Evolutionary conservation across 805 yeast genomes (phyloP), one percentile per base, ranked within the genome.

Genomic region (Metschnikowia similis): DNA sequence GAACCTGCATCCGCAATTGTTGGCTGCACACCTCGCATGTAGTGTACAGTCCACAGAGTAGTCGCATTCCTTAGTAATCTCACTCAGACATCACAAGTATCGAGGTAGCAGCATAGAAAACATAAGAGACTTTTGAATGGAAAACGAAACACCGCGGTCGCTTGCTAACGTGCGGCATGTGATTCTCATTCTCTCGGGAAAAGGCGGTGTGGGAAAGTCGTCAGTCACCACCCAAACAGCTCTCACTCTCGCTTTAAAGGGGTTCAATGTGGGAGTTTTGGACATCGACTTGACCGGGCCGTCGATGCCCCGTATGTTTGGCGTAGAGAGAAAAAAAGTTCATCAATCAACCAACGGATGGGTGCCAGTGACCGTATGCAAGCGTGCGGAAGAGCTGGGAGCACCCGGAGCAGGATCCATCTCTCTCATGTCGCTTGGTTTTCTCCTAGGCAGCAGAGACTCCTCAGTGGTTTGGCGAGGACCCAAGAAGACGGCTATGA

Each of bases 221-320:
- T 89, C 97, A 0, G 90, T 94, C 1, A 91, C 99, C 2, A 88
- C 97, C 0, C 99, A 94, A 64, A 75, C 90, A 1, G 98, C 97
- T 0, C 74, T 94, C n/a, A 76, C 91, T 0, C 72, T 94, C 30
- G 88, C 84, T 6, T 70, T 75, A 11, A 72, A 79, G 62, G 96
- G 94, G 2, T 81, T 65, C 61, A 84, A 79, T 58, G 97, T 94
- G n/a, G 99, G 99, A 1, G 96, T 94, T 0, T 71, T 94, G 26
- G 99, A 94, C 63, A 89, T 94, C 17, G 99, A 94, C 71, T 72
- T 94, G 39, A 94, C 99, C 0, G 99, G 99, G 0, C 99, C 99
- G 0, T 91, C 97, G 0, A 70, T 90, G 35, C 99, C 99, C 2
- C 75, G 99, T 46, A 90, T 94, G 96, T 90, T 94, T 71, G 97